phyloP scores from a whole-genome alignment of 176 grass and related monocot genomes.

The Carex kokanica region DNA sequence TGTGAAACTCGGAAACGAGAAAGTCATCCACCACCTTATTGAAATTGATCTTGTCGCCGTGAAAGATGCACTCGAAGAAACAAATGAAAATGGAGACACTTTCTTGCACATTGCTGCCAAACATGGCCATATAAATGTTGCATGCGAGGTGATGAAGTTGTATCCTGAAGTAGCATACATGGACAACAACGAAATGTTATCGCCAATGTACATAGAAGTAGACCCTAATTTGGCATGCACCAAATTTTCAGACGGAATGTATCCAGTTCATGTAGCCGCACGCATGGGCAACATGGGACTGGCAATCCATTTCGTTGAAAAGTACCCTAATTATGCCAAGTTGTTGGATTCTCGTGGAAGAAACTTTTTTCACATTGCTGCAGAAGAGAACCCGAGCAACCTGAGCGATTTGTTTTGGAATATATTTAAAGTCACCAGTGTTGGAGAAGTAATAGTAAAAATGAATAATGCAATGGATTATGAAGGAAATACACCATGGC shows the following conservation, averaged over 20 bases:
- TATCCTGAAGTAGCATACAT: neutral
- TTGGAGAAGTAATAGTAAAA: neutral
- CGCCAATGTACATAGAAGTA: neutral
- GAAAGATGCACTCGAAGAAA: no score
- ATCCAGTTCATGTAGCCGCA: no score
- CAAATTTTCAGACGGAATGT: no score
- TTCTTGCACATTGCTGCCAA: neutral
- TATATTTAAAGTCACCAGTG: no score
- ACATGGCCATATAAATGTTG: neutral
- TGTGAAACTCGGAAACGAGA: no score
- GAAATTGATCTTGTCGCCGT: rapidly evolving
- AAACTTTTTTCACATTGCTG: neutral
- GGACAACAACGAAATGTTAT: neutral
- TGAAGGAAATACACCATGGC: neutral
- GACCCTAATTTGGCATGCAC: no score
- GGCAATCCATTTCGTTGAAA: neutral
- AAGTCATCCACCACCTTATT: no score
- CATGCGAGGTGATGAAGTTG: neutral
- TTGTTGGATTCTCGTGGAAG: neutral
- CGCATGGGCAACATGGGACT: neutral
- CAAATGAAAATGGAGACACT: no score
- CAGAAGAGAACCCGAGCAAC: neutral
- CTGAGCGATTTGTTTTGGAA: no score
- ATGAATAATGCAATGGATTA: neutral
- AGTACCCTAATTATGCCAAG: neutral